Conservation (phyloP, 1,284 basidiomycete genomes). For the Apiotrichum domesticum region DNA sequence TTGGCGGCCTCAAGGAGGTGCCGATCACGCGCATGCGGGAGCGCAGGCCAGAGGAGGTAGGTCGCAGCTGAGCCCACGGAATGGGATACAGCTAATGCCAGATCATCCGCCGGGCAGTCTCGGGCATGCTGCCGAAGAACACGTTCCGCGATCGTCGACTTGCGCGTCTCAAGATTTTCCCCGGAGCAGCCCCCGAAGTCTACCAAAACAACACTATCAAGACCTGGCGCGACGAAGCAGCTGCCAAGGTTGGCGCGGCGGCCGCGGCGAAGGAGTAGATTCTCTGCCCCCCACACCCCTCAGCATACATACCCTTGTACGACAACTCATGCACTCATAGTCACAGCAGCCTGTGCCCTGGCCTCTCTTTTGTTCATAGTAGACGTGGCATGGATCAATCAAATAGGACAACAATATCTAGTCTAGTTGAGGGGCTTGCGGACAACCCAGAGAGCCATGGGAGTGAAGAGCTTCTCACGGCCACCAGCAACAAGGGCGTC, state of each 20-base stretch:
- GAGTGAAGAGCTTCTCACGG: slow-evolving; percentile 65
- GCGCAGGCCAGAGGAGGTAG: slow-evolving; percentile 83
- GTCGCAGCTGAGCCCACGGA: slow-evolving; percentile 33
- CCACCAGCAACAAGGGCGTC: slow-evolving; percentile 78
- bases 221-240: slow-evolving; percentile 32
- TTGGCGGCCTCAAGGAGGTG: slow-evolving; percentile 88
- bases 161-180: slow-evolving; percentile 78
- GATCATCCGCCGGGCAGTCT: slow-evolving; percentile 92
- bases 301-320: background rate
- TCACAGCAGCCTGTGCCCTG: background rate
- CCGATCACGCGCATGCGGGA: slow-evolving; percentile 74
- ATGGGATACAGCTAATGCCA: slow-evolving; percentile 38
- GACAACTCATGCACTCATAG: slow-evolving; percentile 7
- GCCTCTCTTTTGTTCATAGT: background rate
- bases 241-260: background rate
- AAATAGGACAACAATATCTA: slow-evolving; percentile 5
- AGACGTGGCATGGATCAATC: slow-evolving; percentile 3
- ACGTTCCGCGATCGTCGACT: slow-evolving; percentile 78
- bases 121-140: slow-evolving; percentile 96
- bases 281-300: background rate
- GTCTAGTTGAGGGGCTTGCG: slow-evolving; percentile 25
- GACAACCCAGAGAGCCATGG: slow-evolving; percentile 41
- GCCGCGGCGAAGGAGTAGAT: background rate
- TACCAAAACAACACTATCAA: slow-evolving; percentile 30
- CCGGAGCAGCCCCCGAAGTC: slow-evolving; percentile 48